Evolutionary conservation across 441 rosid genomes (phyloP).

Genomic region (Sinapis alba): DNA sequence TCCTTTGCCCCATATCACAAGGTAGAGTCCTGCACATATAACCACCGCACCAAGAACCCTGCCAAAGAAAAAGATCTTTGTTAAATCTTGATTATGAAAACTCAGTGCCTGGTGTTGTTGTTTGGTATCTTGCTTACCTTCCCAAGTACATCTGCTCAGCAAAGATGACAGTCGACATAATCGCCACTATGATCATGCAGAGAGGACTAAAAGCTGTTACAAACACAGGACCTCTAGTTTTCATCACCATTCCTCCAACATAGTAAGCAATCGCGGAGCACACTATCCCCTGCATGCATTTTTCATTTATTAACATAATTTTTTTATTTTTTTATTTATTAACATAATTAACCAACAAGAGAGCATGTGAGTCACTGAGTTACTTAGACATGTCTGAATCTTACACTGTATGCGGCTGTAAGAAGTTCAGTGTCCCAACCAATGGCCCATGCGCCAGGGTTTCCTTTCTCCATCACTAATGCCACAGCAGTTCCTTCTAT

Average conservation of each 20-base stretch:
- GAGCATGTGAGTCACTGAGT: background rate
- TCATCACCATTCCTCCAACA: conserved; percentile 78
- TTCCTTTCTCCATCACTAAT: conserved; percentile 64
- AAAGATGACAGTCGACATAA: conserved; percentile 71
- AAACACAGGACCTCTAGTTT: conserved; percentile 85
- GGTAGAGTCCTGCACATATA: conserved; percentile 76
- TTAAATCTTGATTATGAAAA: background rate
- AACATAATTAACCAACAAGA: background rate
- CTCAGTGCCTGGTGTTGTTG: background rate
- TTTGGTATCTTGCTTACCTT: conserved; percentile 48
- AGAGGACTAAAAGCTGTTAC: conserved; percentile 83
- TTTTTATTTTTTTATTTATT: too few species aligned
- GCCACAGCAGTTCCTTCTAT: conserved; percentile 64
- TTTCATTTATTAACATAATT: background rate
- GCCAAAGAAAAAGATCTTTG: conserved; percentile 11
- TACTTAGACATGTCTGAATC: conserved; percentile 28
- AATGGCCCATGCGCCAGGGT: conserved; percentile 58
- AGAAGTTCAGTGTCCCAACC: conserved; percentile 79
- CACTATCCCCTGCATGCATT: conserved; percentile 66
- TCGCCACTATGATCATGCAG: conserved; percentile 77
- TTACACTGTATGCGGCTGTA: conserved; percentile 81
- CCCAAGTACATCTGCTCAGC: conserved; percentile 80
- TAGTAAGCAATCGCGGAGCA: conserved; percentile 83
- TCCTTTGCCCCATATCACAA: conserved; percentile 86
- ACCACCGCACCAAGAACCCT: conserved; percentile 82